Evolutionary conservation across 23 red algal genomes (phyloP).

Genomic region (Gracilaria gracilis): DNA sequence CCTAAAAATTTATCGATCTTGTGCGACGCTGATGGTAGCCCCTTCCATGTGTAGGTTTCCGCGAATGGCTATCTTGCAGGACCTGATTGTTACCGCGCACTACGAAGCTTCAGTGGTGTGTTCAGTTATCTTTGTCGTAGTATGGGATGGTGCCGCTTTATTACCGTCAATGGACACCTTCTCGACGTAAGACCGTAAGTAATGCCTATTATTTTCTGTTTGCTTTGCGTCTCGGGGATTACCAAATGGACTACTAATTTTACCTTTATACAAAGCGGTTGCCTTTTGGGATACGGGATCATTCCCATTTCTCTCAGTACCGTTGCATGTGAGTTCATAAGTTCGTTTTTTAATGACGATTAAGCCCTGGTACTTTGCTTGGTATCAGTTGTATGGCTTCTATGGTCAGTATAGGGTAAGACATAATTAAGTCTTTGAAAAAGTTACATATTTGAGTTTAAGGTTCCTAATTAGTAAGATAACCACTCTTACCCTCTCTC

Average conservation of each 20-base stretch:
- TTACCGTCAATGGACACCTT: slow-evolving; percentile 96
- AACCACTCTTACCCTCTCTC: neutral
- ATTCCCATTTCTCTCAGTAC: slow-evolving; percentile 85
- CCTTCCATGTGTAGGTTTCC: slow-evolving; percentile 88
- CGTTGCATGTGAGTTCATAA: slow-evolving; percentile 72
- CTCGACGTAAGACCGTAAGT: slow-evolving; percentile 79
- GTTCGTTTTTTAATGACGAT: slow-evolving; percentile 67
- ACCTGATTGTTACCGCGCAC: slow-evolving; percentile 76
- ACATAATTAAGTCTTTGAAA: neutral
- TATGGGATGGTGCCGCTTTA: slow-evolving; percentile 92
- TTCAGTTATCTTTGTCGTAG: slow-evolving; percentile 92
- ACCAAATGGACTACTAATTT: neutral
- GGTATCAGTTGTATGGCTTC: slow-evolving; percentile 65
- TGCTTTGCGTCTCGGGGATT: neutral
- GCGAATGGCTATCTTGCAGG: slow-evolving; percentile 97
- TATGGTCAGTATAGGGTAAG: slow-evolving; percentile 94
- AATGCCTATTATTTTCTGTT: neutral
- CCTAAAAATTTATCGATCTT: too few relatives aligned
- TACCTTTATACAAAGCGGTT: slow-evolving; percentile 90
- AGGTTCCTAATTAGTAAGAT: neutral
- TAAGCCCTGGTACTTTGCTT: slow-evolving; percentile 79
- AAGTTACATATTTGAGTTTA: neutral
- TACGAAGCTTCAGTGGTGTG: slow-evolving; percentile 86
- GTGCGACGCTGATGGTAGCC: too few relatives aligned
- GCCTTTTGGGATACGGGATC: slow-evolving; percentile 96